phyloP scores from a whole-genome alignment of 352 stramenopile genomes.

The Phytophthora litchii region DNA sequence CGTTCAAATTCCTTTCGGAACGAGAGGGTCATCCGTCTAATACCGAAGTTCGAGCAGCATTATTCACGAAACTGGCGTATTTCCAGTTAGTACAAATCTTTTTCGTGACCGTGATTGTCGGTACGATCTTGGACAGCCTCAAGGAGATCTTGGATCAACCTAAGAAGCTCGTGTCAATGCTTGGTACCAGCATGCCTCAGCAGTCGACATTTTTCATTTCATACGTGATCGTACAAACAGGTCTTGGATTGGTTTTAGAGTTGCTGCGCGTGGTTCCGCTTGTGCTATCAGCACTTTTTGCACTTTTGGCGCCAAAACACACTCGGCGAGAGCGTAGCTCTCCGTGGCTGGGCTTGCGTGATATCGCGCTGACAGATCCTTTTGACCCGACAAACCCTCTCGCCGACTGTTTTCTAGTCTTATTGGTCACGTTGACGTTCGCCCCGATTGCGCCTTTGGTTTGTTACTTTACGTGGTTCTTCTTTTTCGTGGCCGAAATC shows the following conservation, averaged over 20 bases:
- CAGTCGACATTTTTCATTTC: slow-evolving; percentile 89
- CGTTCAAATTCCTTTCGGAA: slow-evolving; percentile 68
- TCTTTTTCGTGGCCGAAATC: slow-evolving; percentile 70
- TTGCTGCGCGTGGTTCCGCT: slow-evolving; percentile 67
- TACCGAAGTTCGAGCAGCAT: slow-evolving; percentile 60
- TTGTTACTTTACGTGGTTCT: slow-evolving; percentile 78
- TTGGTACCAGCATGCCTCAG: slow-evolving; percentile 76
- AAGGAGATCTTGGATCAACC: slow-evolving; percentile 77
- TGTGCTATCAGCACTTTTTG: slow-evolving; percentile 52
- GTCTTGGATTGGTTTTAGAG: slow-evolving; percentile 62
- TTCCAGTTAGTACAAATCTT: slow-evolving; percentile 88
- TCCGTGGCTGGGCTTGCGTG: slow-evolving; percentile 59
- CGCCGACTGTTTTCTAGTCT: slow-evolving; percentile 68
- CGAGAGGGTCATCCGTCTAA: slow-evolving; percentile 76
- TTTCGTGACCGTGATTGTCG: slow-evolving; percentile 79
- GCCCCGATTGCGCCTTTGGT: slow-evolving; percentile 76
- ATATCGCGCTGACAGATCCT: slow-evolving; percentile 52
- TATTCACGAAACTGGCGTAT: slow-evolving; percentile 82
- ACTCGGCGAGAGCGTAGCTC: slow-evolving; percentile 62
- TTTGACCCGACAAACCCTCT: slow-evolving; percentile 69
- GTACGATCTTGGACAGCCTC: slow-evolving; percentile 75
- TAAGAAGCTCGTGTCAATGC: slow-evolving; percentile 70
- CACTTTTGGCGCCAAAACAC: slow-evolving; percentile 62
- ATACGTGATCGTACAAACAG: slow-evolving; percentile 77
- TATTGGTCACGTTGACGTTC: slow-evolving; percentile 83